Percentiles rank a stretch among this genome's conserved stretches.
Evolutionary conservation across 1,139 yeast genomes (phyloP).

Genomic region (Lodderomyces jiufengensis): DNA sequence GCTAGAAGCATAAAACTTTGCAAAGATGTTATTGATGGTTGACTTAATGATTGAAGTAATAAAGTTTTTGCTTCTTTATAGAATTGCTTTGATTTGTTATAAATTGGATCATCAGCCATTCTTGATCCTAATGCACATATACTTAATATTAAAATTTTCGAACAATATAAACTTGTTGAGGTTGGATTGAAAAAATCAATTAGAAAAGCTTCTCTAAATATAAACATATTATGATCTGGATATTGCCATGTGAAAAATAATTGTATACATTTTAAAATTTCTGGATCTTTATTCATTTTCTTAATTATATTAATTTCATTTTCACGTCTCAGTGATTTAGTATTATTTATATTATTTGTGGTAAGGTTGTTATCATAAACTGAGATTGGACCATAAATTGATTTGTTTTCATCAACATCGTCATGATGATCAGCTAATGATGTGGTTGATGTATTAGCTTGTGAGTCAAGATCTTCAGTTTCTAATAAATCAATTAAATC

Average conservation of each 20-base stretch:
- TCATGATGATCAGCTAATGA: conserved; percentile 11
- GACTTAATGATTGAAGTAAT: conserved; percentile 38
- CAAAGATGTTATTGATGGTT: conserved; percentile 41
- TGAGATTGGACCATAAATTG: conserved; percentile 51
- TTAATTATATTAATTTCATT: conserved; percentile 14
- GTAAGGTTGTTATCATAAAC: conserved; percentile 40
- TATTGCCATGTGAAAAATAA: conserved; percentile 63
- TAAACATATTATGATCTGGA: conserved; percentile 60
- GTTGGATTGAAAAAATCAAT: conserved; percentile 53
- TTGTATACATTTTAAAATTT: conserved; percentile 47
- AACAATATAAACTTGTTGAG: conserved; percentile 46
- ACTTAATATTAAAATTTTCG: conserved; percentile 48
- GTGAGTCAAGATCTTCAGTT: conserved; percentile 4
- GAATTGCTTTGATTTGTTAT: conserved; percentile 35
- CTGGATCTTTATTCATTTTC: conserved; percentile 34
- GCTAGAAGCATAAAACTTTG: conserved; percentile 52
- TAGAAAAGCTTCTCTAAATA: conserved; percentile 63
- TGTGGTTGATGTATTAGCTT: background rate
- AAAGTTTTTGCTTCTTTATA: conserved; percentile 45
- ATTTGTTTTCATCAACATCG: conserved; percentile 20
- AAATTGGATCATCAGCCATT: conserved; percentile 42
- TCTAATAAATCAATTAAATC: conserved; percentile 16
- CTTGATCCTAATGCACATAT: conserved; percentile 56
- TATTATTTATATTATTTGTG: conserved; percentile 16
- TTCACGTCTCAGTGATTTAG: conserved; percentile 19